Base-by-base conservation (phyloP, 2,329 filamentous ascomycete genomes). In the Sphaerulina musiva region DNA sequence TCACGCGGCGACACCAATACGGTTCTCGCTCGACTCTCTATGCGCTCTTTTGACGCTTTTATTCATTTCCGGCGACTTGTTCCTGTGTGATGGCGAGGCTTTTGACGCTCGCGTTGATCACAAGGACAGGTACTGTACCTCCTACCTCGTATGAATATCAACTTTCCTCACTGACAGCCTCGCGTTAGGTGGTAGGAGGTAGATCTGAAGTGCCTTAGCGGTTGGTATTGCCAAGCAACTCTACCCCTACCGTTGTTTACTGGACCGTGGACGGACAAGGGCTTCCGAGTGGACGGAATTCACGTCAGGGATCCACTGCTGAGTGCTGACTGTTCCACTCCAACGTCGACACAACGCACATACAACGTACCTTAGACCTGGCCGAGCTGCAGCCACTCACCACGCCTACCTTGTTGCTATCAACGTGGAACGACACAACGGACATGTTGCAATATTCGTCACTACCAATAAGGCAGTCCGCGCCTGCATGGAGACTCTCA, bases 271-370 rank as follows among this genome's bases (percentile, higher is more conserved):
- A 29, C 26, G 5, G 34, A 38, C 34, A 38, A 7, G 34, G 34
- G 4, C 34, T 6, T 38, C 10, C 34, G 34, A 38, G 34, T n/a
- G 34, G 12, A 38, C 12, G 34, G 34, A 38, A 11, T 29, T 46
- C 32, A 51, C 48, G 48, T 51, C 48, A 51, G 48, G 34, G 42
- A 51, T 44, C 48, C 48, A 51, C 48, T 38, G 6, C 48, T 51
- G 48, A 51, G 32, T 51, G 46, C 48, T 20, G 20, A 20, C 41
- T 23, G 12, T 42, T 34, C 26, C 26, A 29, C 26, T 29, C 6
- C 26, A 29, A 29, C 26, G 26, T 29, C 26, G 20, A 20, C 20
- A 20, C 20, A 20, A 20, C 20, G 26, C 6, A 29, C 6, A 29
- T 7, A 29, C 26, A 7, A 29, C 26, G 26, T n/a, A 42, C 41